These are phyloP conservation scores for Mollisia scopiformis DNA, from an alignment of 2,329 filamentous ascomycete species.

Conservation along the genomic window DNA sequence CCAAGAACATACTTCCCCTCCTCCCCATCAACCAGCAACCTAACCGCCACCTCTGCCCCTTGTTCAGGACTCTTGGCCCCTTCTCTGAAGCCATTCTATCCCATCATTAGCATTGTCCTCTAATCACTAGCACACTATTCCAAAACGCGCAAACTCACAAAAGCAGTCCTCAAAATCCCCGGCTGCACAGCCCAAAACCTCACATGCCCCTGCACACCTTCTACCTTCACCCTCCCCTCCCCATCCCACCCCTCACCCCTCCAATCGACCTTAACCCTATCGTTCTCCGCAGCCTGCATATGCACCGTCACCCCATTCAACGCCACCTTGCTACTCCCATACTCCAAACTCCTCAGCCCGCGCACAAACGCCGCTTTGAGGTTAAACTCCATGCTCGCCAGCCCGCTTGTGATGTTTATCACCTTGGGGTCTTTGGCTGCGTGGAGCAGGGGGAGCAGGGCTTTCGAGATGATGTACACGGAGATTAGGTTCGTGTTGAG, in stretches of 20 bases:
- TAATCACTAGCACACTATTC: no score
- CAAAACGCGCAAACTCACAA: no score
- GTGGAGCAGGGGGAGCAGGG: conserved; percentile 31
- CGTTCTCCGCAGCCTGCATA: conserved; percentile 11
- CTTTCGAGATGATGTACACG: conserved; percentile 40
- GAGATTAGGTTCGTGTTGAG: conserved; percentile 46
- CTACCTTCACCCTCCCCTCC: background rate
- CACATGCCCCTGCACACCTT: background rate
- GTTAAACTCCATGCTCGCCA: conserved; percentile 31
- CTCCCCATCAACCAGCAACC: background rate
- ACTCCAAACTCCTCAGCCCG: conserved; percentile 25
- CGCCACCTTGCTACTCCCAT: conserved; percentile 39
- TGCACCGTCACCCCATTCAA: conserved; percentile 42
- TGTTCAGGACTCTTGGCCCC: background rate
- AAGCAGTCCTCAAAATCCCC: background rate
- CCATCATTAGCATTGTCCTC: no score
- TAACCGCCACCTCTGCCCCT: background rate
- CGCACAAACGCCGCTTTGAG: conserved; percentile 32
- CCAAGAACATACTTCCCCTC: background rate
- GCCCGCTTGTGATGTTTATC: conserved; percentile 38
- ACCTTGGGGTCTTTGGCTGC: conserved; percentile 26
- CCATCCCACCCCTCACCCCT: background rate
- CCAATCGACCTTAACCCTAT: background rate
- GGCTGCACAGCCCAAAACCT: background rate
- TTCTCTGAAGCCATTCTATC: background rate